Evolutionary conservation across 2,329 filamentous ascomycete genomes (phyloP).

Genomic region (Arthroderma sp.): DNA sequence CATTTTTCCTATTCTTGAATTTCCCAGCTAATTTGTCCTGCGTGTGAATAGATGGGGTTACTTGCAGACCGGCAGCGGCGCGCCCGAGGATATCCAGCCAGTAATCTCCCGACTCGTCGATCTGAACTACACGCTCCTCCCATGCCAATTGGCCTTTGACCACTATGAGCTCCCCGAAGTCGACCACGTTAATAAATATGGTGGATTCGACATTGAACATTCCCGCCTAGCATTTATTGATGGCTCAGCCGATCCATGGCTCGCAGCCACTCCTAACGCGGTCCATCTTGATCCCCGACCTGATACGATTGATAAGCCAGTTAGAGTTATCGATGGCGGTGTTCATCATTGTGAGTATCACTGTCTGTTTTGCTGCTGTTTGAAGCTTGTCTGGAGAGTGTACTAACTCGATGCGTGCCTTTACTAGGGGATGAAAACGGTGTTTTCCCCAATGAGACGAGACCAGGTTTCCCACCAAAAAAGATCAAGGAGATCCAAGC

Average conservation of each 20-base stretch:
- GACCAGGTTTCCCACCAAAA: slow-evolving; percentile 31
- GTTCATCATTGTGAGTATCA: slow-evolving; percentile 69
- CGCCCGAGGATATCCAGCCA: slow-evolving; percentile 50
- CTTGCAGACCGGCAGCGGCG: slow-evolving; percentile 58
- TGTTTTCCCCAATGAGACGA: slow-evolving; percentile 40
- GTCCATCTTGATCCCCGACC: slow-evolving; percentile 44
- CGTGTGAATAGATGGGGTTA: slow-evolving; percentile 53
- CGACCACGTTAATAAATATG: slow-evolving; percentile 60
- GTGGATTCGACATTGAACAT: slow-evolving; percentile 59
- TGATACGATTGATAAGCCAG: slow-evolving; percentile 54
- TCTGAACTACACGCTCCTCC: slow-evolving; percentile 46
- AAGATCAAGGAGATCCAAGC: slow-evolving; percentile 36
- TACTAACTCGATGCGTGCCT: slow-evolving; percentile 16
- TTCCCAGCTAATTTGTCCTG: not conserved
- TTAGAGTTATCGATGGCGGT: slow-evolving; percentile 57
- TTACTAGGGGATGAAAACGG: slow-evolving; percentile 36
- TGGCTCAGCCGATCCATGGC: slow-evolving; percentile 69
- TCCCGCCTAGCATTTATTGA: slow-evolving; percentile 65
- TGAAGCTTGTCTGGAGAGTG: not conserved
- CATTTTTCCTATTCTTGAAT: not conserved
- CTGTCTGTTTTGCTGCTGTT: slow-evolving; percentile 38
- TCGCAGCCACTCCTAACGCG: slow-evolving; percentile 57
- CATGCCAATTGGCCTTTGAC: slow-evolving; percentile 58
- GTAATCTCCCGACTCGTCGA: slow-evolving; percentile 59
- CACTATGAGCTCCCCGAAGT: slow-evolving; percentile 51